A percentile compares a stretch with the other conserved stretches of the same genome.
These are phyloP conservation scores for Nematocida minor DNA, from an alignment of 371 early-diverging fungal species.

Conservation along the genomic window DNA sequence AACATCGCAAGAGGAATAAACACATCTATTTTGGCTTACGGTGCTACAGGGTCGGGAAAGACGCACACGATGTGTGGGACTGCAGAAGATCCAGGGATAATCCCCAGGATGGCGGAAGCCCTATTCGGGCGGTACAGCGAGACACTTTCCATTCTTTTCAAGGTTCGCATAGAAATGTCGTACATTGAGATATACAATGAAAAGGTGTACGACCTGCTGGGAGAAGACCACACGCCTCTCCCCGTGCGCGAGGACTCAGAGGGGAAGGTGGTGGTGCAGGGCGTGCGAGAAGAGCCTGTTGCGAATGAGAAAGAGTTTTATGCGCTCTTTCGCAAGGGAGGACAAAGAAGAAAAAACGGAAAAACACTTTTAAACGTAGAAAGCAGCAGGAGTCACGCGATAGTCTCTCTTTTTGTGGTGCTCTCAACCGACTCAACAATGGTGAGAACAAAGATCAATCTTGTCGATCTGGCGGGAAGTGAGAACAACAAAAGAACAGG, in stretches of 20 bases:
- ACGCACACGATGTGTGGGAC: constrained; percentile 69
- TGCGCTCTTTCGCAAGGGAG: constrained; percentile 67
- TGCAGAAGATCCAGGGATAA: constrained; percentile 61
- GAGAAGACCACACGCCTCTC: neutral
- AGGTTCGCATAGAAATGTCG: constrained; percentile 29
- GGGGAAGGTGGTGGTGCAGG: constrained; percentile 67
- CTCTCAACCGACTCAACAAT: constrained; percentile 2
- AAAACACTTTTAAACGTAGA: constrained; percentile 69
- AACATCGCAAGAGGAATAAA: constrained; percentile 42
- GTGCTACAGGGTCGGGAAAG: constrained; percentile 71
- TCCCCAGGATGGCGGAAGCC: constrained; percentile 66
- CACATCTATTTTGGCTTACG: constrained; percentile 70
- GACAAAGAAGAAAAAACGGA: constrained; percentile 68
- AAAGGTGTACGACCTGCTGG: constrained; percentile 41
- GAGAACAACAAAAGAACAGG: constrained; percentile 72
- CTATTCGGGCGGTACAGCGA: constrained; percentile 31
- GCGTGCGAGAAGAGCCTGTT: constrained; percentile 57
- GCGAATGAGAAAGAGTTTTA: constrained; percentile 66
- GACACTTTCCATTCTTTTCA: constrained; percentile 35
- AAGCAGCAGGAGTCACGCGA: constrained; percentile 66
- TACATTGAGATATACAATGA: constrained; percentile 63
- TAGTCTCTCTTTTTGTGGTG: neutral
- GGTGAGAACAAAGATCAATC: constrained; percentile 66
- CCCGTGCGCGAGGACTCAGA: constrained; percentile 31
- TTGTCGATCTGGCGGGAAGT: constrained; percentile 72